Evolutionary conservation across 2,329 filamentous ascomycete genomes (phyloP), one percentile per base, ranked within the genome.

Genomic region (Chaetomium globosum): DNA sequence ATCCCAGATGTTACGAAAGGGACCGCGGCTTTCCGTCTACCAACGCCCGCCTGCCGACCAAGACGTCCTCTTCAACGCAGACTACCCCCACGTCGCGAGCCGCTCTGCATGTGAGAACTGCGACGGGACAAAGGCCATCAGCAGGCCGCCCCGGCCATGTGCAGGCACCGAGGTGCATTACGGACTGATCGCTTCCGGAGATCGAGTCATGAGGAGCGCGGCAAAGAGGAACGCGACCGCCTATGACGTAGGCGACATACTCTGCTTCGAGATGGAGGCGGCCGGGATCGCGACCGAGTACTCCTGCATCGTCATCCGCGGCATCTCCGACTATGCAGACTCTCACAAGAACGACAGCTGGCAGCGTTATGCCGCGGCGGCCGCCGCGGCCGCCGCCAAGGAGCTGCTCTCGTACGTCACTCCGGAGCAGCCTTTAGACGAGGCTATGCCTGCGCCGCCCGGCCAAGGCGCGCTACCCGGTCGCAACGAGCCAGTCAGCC

Each of bases 271-370:
- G 30, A 59, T 36, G 43, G 57, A 59, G n/a, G 57, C 46, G 9
- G 57, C 46, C 6, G 57, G 43, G 16, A 10, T 59, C 46, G 36
- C 52, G 57, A 26, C 36, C 21, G 7, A 26, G 9, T 51, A 26
- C 13, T 43, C 56, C 2, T 59, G 56, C 36, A 19, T 59, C 8
- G 57, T 59, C 6, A 51, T 51, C 2, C 16, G 57, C 19, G 57
- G 57, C 12, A 59, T 59, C 2, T 51, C 30, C 21, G 46, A 59
- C 30, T 59, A 59, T n/a, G n/a, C 43, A 6, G 57, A 59, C n/a
- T 51, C 57, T 0, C 57, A 59, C 46, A 59, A 51, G 30, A 59
- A 59, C 57, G 9, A 51, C 2, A 10, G 2, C 19, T 59, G 57
- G 57, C 57, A 59, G 9, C 2, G 9, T 3, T 19, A 59, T 10